Base-by-base conservation (phyloP, 345 rosid species). In the Eutrema yunnanense region DNA sequence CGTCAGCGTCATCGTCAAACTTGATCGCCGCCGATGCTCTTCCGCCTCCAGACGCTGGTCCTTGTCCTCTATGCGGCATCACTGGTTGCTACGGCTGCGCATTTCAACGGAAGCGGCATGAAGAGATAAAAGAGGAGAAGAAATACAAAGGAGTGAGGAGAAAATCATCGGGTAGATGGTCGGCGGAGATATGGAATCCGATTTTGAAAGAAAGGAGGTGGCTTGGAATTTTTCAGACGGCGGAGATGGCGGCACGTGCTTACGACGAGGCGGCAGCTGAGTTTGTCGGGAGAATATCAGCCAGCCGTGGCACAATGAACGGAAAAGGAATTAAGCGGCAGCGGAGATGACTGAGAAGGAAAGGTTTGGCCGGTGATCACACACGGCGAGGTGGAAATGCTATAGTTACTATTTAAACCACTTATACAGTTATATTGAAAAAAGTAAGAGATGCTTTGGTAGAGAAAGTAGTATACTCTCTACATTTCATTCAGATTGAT, bases 161-260 rank as follows among this genome's bases (percentile, higher is more conserved):
- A n/a, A 71, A 49, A 6, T 60, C 74, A 29, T 71, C 49, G 3
- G 74, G 67, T 37, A 60, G 59, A 13, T 71, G 74, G 74, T 27
- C 74, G 8, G 74, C 74, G 8, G 74, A 71, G 67, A 71, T 71
- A 71, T 71, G 67, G 67, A 50, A 71, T 49, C 64, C 73, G 22
- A 30, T 6, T 26, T 2, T 4, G n/a, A 59, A 2, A 71, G 9
- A 0, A 2, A 59, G 9, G 22, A 71, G 1, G 8, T 71, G 74
- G 65, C 47, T 71, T 60, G 74, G 73, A 57, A 56, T 27, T 44
- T 69, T 69, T 34, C 36, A 36, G 0, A 44, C 46, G n/a, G 13
- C 34, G 6, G 73, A 54, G 54, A 69, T 69, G 46, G 64, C 73
- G 0, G 64, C 26, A 3, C 64, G 4, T 5, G 64, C 56, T 44